Conservation (phyloP, 805 yeast genomes). For the Sungouiella thailandica region DNA sequence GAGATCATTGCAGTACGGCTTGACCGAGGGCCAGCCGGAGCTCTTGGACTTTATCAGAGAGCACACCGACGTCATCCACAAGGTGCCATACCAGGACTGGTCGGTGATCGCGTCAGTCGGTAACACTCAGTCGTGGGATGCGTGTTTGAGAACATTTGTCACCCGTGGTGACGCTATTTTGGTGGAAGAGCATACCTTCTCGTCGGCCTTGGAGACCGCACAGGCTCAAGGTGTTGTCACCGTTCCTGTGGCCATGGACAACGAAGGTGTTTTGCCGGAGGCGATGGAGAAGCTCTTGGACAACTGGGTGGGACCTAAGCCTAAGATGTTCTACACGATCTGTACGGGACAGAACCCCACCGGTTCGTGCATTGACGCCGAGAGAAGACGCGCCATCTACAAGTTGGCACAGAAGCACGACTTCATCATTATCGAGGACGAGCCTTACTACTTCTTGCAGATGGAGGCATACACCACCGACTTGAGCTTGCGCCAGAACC, state of each 20-base stretch:
- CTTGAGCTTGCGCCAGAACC: constrained; percentile 24
- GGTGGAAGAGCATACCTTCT: constrained; percentile 77
- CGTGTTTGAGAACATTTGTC: constrained; percentile 71
- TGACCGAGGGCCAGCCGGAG: constrained; percentile 75
- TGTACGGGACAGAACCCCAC: constrained; percentile 99
- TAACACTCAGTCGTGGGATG: constrained; percentile 88
- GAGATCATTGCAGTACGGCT: constrained; percentile 89
- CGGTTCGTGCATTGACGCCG: constrained; percentile 73
- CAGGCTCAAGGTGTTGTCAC: constrained; percentile 63
- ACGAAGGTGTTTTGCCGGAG: constrained; percentile 71
- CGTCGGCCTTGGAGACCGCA: constrained; percentile 81
- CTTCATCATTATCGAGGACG: constrained; percentile 85
- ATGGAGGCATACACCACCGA: constrained; percentile 71
- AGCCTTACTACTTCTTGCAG: constrained; percentile 95
- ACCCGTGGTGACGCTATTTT: constrained; percentile 78
- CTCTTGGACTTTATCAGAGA: constrained; percentile 62
- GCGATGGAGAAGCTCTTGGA: constrained; percentile 56
- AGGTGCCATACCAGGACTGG: constrained; percentile 58
- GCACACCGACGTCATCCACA: constrained; percentile 58
- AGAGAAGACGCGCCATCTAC: constrained; percentile 76
- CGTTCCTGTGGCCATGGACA: constrained; percentile 75
- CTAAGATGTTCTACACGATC: constrained; percentile 83
- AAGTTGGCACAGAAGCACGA: constrained; percentile 80
- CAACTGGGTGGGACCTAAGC: constrained; percentile 72
- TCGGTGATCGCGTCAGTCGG: constrained; percentile 68